Evolutionary conservation across 306 rosid species (phyloP).

Genomic region (Clitoria ternatea): DNA sequence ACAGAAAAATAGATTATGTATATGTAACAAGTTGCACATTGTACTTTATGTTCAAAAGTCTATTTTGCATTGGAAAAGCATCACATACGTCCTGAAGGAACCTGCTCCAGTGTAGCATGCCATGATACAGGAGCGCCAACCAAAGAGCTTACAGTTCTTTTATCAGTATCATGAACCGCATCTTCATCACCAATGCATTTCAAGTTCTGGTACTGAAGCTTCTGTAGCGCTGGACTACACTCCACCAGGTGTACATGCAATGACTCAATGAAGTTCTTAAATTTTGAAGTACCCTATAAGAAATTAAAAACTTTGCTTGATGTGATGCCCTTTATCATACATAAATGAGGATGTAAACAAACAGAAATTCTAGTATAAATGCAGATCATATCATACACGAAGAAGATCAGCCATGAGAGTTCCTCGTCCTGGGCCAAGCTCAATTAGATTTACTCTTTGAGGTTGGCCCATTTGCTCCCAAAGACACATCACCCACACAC

Average conservation of each 20-base stretch:
- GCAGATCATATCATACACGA: constrained; percentile 48
- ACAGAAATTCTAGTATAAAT: neutral
- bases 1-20: constrained; percentile 8
- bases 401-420: constrained; percentile 94
- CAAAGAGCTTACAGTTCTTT: constrained; percentile 54
- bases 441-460: constrained; percentile 54
- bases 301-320: constrained; percentile 8
- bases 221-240: constrained; percentile 85
- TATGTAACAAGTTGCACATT: neutral
- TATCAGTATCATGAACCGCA: constrained; percentile 35
- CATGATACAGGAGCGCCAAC: constrained; percentile 79
- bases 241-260: constrained; percentile 83
- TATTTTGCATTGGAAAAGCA: constrained; percentile 20
- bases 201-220: constrained; percentile 74
- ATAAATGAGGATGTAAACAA: neutral
- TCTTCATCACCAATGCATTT: constrained; percentile 57
- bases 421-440: constrained; percentile 97
- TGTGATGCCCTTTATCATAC: neutral
- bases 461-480: constrained; percentile 99
- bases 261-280: constrained; percentile 59
- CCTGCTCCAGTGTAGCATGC: constrained; percentile 87
- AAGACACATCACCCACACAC: constrained; percentile 93
- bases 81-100: constrained; percentile 85
- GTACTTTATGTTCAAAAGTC: neutral
- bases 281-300: constrained; percentile 75